Evolutionary conservation across 345 rosid genomes (phyloP).

Genomic region (Mangifera indica): DNA sequence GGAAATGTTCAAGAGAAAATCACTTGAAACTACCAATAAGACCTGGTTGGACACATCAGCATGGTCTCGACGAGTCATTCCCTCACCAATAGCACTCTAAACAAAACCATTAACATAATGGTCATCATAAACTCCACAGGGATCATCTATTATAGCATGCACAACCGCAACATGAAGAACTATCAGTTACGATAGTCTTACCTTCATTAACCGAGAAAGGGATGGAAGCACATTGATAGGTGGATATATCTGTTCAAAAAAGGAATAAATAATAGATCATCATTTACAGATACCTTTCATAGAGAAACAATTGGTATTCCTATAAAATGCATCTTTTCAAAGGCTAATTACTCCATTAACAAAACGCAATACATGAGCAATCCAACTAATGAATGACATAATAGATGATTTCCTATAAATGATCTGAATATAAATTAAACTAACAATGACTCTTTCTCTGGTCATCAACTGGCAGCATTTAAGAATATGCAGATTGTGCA

Average conservation of each 20-base stretch:
- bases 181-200: constrained; percentile 19
- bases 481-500: neutral
- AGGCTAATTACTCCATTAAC: neutral
- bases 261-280: constrained; percentile 8
- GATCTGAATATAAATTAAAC: neutral
- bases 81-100: constrained; percentile 98
- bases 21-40: constrained; percentile 13
- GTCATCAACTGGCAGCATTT: neutral
- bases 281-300: neutral
- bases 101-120: constrained; percentile 4
- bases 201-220: constrained; percentile 97
- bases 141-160: neutral
- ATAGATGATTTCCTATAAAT: neutral
- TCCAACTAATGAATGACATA: too few species aligned
- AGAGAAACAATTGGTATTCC: neutral
- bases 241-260: constrained; percentile 76
- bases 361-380: neutral
- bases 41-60: constrained; percentile 96
- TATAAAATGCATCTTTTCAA: neutral
- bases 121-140: neutral
- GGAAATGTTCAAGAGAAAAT: too few species aligned
- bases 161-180: neutral
- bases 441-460: neutral
- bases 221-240: constrained; percentile 98
- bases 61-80: constrained; percentile 92